Base-by-base conservation (phyloP, 2,329 filamentous ascomycete species). In the Aureobasidium sp. region DNA sequence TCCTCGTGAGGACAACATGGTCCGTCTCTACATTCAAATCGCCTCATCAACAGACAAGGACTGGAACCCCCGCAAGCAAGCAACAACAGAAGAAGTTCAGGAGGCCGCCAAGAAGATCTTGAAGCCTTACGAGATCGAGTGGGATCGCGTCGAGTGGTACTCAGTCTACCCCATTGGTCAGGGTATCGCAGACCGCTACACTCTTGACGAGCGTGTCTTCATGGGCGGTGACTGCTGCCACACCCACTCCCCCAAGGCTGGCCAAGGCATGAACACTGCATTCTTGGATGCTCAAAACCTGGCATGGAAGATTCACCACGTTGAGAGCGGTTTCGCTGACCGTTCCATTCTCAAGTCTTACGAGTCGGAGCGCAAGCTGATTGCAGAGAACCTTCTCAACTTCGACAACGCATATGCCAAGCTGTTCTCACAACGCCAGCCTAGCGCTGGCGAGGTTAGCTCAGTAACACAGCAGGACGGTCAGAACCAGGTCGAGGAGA, bases 301-400 rank as follows among this genome's bases (percentile, higher is more conserved):
- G 44, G 92, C 92, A 8, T 97, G 92, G 92, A 97, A 97, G 78
- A 89, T 97, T 57, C 92, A 96, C 72, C 86, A 89, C 39, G 93
- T 97, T 10, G 92, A 96, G 72, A 81, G 82, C 29, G 91, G 91
- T 13, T 90, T 96, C 67, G 90, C 91, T 1, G 77, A 86, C 34
- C 87, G 89, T 64, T 83, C 84, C 3, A 81, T 94, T 20, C 82
- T 97, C 56, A 84, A 86, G 65, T 94, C 92, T 0, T 97, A 97
- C 73, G 90, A 97, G 76, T 81, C 82, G 2, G 92, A 97, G 76
- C 87, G 92, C 63, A 92, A 90, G 72, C 81, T 88, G 62, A 87
- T 95, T 46, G 93, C 93, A 5, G 89, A 96, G 75, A 89, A 84
- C 12, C 82, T 97, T 0, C 81, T 97, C 13, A 81, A 88, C 71